phyloP scores from a whole-genome alignment of 164 flowering plant genomes.

The Echeveria elegans region DNA sequence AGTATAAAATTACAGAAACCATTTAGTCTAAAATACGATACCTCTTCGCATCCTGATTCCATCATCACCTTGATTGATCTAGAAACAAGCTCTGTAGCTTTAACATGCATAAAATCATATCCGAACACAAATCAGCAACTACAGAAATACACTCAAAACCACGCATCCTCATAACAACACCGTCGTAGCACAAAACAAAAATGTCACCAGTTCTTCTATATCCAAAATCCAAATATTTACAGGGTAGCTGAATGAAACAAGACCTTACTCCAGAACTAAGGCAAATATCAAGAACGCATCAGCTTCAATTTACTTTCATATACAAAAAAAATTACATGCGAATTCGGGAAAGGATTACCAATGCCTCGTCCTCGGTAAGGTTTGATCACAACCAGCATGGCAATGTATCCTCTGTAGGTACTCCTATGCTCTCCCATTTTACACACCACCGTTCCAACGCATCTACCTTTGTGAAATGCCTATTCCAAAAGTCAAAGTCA shows the following conservation, averaged over 20 bases:
- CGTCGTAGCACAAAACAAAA: background rate
- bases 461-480: slow-evolving; percentile 83
- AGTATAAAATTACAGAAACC: background rate
- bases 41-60: slow-evolving; percentile 99
- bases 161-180: background rate
- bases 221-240: no score
- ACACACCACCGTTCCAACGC: slow-evolving; percentile 91
- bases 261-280: no score
- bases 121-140: background rate
- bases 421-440: slow-evolving; percentile 95
- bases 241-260: background rate
- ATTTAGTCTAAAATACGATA: slow-evolving; percentile 30
- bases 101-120: background rate
- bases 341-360: slow-evolving; percentile 28
- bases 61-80: slow-evolving; percentile 84
- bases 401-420: slow-evolving; percentile 89
- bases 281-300: no score
- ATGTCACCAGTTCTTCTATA: background rate
- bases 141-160: background rate
- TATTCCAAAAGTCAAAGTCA: slow-evolving; percentile 15
- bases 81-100: slow-evolving; percentile 10
- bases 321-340: background rate
- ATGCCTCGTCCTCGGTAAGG: slow-evolving; percentile 88
- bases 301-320: background rate
- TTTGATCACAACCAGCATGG: slow-evolving; percentile 94